Evolutionary conservation across 2,329 filamentous ascomycete genomes (phyloP), one percentile per base, ranked within the genome.

Genomic region (Colletotrichum acutatum): DNA sequence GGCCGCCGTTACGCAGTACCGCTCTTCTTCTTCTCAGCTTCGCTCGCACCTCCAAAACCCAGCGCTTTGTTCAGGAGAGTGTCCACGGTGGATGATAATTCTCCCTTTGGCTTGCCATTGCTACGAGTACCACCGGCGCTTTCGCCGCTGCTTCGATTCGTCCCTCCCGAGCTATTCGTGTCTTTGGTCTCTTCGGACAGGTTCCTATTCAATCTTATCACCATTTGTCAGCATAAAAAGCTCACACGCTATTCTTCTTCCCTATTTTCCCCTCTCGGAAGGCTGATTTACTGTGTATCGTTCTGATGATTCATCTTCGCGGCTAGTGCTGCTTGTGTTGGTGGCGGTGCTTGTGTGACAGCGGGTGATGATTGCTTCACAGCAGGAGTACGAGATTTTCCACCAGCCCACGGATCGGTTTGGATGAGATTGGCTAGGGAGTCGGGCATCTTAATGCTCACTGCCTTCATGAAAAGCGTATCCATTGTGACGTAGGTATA

Each of bases 121-220:
- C 34, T 16, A 57, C 32, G 24, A 68, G 58, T 60, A 24, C 34
- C 60, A 53, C 67, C 68, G n/a, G 64, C 72, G 19, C 46, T 53
- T 42, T 68, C 72, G 9, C 72, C 72, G 30, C 72, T 46, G 32
- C 69, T 61, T 34, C 68, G 60, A 54, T 70, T 66, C 3, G 53
- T 68, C 16, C 30, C 28, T 8, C 49, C 52, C 14, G 58, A 37
- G 28, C 66, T 66, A 8, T 58, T 42, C 14, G 68, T 71, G 22
- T 70, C 72, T 24, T 73, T 71, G 37, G 61, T 74, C 49, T 75
- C 67, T 34, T 75, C 71, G 24, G 71, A 59, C n/a, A 72, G 53
- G 34, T 71, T 74, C 32, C 74, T 75, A 32, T n/a, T 19, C 1
- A 34, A 16, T 49, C 34, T 16, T 0, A 11, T 30, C 4, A 14